Evolutionary conservation across 176 grass and related monocot genomes (phyloP).

Genomic region (Zizania latifolia): DNA sequence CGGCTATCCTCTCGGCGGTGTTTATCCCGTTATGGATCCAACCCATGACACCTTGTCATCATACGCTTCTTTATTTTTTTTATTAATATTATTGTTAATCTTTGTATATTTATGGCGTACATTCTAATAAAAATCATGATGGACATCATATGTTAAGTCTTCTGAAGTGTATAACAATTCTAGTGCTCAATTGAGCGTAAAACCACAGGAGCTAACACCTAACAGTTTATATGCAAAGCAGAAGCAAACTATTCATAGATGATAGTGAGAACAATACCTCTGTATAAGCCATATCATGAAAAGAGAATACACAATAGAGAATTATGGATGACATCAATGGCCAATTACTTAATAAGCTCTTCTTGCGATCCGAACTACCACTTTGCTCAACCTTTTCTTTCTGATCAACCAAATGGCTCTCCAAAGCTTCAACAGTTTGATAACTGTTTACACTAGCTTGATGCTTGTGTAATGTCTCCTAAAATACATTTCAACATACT

Average conservation of each 20-base stretch:
- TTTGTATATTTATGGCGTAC: neutral
- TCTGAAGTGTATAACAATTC: neutral
- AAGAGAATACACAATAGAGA: conserved; percentile 73
- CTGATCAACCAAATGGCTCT: conserved; percentile 36
- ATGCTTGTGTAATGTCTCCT: conserved; percentile 92
- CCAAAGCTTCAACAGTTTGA: conserved; percentile 48
- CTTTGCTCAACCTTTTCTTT: conserved; percentile 37
- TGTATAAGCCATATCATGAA: conserved; percentile 91
- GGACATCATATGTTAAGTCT: neutral
- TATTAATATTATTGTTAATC: neutral
- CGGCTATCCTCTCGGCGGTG: too few species aligned
- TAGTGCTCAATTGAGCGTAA: neutral
- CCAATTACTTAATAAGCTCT: conserved; percentile 88
- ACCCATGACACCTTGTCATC: too few species aligned
- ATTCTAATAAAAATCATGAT: neutral
- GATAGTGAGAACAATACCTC: conserved; percentile 33
- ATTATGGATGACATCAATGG: conserved; percentile 96
- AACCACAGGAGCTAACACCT: neutral
- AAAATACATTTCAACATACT: conserved; percentile 4
- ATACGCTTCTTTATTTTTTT: too few species aligned
- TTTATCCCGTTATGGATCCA: too few species aligned
- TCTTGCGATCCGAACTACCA: conserved; percentile 28
- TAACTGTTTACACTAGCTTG: conserved; percentile 20
- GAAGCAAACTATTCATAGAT: neutral
- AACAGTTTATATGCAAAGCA: conserved; percentile 13